These are phyloP conservation scores for Flaveria ramosissima DNA, from an alignment of 129 eudicot genomes.

Conservation along the genomic window DNA sequence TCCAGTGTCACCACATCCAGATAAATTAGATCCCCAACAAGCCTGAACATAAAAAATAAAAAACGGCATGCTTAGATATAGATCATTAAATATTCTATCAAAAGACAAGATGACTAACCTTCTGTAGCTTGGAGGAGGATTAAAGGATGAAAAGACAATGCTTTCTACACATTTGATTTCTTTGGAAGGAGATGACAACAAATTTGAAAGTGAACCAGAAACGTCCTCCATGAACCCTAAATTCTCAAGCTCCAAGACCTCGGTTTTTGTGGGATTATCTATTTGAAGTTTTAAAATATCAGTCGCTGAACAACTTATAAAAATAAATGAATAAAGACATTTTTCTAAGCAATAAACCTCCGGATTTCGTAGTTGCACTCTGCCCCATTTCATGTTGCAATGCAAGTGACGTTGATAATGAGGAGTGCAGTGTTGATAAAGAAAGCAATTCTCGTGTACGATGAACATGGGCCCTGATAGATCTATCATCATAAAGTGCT, in stretches of 20 bases:
- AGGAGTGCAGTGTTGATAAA: slow-evolving; percentile 82
- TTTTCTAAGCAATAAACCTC: slow-evolving; percentile 51
- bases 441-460: slow-evolving; percentile 97
- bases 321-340: neutral
- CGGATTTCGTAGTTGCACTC: slow-evolving; percentile 53
- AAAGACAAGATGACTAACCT: slow-evolving; percentile 50
- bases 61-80: neutral
- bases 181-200: slow-evolving; percentile 76
- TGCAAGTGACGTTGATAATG: slow-evolving; percentile 89
- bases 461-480: slow-evolving; percentile 94
- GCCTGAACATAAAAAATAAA: slow-evolving; percentile 48
- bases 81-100: neutral
- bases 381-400: slow-evolving; percentile 74
- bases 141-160: slow-evolving; percentile 88
- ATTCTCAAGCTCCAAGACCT: slow-evolving; percentile 76
- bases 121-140: slow-evolving; percentile 98
- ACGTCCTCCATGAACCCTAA: slow-evolving; percentile 95
- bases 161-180: slow-evolving; percentile 90
- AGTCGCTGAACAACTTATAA: neutral
- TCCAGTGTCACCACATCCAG: slow-evolving; percentile 84
- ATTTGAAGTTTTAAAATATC: slow-evolving; percentile 18
- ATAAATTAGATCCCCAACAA: slow-evolving; percentile 91
- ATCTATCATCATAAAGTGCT: slow-evolving; percentile 97
- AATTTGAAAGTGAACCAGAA: slow-evolving; percentile 67
- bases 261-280: slow-evolving; percentile 67